Conservation (phyloP, 2,329 filamentous ascomycete species). For the Cyphellophora europaea region DNA sequence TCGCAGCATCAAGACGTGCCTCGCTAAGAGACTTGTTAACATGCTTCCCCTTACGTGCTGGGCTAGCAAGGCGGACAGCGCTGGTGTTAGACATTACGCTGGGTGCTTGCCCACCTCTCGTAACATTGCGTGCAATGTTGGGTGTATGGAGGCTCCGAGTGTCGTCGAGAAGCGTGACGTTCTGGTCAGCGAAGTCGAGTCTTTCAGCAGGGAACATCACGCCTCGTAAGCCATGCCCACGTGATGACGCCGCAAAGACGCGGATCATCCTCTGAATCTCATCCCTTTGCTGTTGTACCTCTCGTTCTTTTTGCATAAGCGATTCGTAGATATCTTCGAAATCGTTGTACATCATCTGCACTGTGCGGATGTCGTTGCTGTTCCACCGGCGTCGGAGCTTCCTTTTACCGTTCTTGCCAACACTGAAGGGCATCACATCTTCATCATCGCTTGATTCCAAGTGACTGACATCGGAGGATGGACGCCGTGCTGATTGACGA, state of each 20-base stretch:
- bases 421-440: neutral
- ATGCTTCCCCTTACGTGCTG: neutral
- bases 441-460: neutral
- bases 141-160: too few species aligned
- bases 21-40: neutral
- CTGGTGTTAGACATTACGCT: too few species aligned
- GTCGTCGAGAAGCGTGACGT: neutral
- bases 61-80: too few species aligned
- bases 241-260: slow-evolving; percentile 8
- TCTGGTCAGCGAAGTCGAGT: neutral
- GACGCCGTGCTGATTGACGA: neutral
- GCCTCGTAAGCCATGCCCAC: neutral
- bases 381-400: slow-evolving; percentile 14
- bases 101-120: too few species aligned
- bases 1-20: neutral
- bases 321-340: slow-evolving; percentile 9
- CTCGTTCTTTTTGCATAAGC: slow-evolving; percentile 12
- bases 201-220: neutral
- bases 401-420: neutral
- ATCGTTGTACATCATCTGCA: slow-evolving; percentile 9
- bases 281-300: slow-evolving; percentile 8
- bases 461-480: neutral
- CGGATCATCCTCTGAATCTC: slow-evolving; percentile 13
- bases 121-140: too few species aligned
- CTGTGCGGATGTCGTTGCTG: slow-evolving; percentile 10